Conservation (phyloP, 2,329 filamentous ascomycete genomes). For the Aureobasidium sp. region DNA sequence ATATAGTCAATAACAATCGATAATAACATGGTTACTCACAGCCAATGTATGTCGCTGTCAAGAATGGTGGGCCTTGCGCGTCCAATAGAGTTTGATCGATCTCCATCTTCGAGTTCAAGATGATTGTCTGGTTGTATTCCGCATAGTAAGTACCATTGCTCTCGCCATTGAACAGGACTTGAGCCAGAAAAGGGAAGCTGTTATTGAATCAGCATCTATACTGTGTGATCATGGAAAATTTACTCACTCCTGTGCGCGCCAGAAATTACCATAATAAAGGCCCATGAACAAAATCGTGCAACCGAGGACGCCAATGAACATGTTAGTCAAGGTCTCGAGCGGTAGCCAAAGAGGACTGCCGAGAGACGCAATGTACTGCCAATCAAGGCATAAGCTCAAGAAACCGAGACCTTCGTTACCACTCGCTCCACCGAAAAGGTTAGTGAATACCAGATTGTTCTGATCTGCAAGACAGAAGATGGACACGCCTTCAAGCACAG, state of each 20-base stretch:
- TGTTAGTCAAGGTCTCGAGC: conserved; percentile 34
- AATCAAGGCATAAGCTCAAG: conserved; percentile 39
- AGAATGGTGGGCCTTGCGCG: conserved; percentile 35
- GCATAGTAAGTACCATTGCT: conserved; percentile 33
- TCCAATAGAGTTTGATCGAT: conserved; percentile 33
- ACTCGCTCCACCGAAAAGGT: conserved; percentile 45
- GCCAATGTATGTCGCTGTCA: conserved; percentile 30
- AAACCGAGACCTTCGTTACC: conserved; percentile 42
- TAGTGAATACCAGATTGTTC: conserved; percentile 39
- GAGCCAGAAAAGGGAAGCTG: conserved; percentile 38
- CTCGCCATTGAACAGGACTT: conserved; percentile 33
- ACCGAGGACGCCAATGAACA: conserved; percentile 32
- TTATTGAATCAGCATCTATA: background rate
- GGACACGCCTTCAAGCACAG: conserved; percentile 35
- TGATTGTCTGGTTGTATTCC: conserved; percentile 38
- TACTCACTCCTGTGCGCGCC: conserved; percentile 27
- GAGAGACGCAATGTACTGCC: conserved; percentile 37
- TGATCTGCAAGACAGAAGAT: conserved; percentile 43
- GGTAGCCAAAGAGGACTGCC: conserved; percentile 34
- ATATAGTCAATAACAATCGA: too few relatives aligned
- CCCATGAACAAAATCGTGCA: conserved; percentile 34
- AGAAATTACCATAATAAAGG: conserved; percentile 40
- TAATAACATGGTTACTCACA: conserved; percentile 10
- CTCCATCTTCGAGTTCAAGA: conserved; percentile 35
- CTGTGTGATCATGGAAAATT: too few relatives aligned